Evolutionary conservation across 2,329 filamentous ascomycete species (phyloP).

Genomic region (Sclerotiophoma versabilis): DNA sequence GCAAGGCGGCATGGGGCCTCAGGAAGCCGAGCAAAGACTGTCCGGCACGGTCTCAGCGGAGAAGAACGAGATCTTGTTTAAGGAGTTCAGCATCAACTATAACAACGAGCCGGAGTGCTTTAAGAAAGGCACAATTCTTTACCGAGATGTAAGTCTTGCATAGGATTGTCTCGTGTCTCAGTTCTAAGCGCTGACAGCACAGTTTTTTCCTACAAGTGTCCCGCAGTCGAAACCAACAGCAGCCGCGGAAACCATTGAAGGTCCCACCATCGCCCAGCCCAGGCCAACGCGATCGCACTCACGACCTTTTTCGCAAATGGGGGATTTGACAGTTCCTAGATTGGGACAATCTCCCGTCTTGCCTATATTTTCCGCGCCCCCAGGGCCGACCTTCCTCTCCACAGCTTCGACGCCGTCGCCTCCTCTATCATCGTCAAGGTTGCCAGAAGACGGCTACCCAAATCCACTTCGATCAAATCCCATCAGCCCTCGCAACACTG

Average conservation of each 20-base stretch:
- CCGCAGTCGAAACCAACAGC: constrained; percentile 16
- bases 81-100: constrained; percentile 90
- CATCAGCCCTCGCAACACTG: constrained; percentile 18
- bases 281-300: background rate
- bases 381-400: constrained; percentile 45
- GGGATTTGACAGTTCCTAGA: background rate
- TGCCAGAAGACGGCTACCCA: constrained; percentile 33
- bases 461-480: constrained; percentile 35
- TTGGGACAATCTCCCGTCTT: constrained; percentile 6
- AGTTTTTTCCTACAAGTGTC: constrained; percentile 39
- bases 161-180: background rate
- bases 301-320: background rate
- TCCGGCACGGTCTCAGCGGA: constrained; percentile 83
- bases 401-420: constrained; percentile 45
- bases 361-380: constrained; percentile 22
- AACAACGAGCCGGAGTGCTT: constrained; percentile 94
- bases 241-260: background rate
- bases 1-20: constrained; percentile 74
- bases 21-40: constrained; percentile 81
- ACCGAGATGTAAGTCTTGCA: constrained; percentile 70
- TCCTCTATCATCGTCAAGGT: constrained; percentile 36
- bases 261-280: constrained; percentile 23
- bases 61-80: constrained; percentile 96
- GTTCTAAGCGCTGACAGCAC: constrained; percentile 9
- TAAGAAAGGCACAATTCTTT: constrained; percentile 91